Percentiles rank a stretch among this genome's conserved stretches.
These are phyloP conservation scores for Euphorbia peplus DNA, from an alignment of 345 rosid species.

Conservation along the genomic window DNA sequence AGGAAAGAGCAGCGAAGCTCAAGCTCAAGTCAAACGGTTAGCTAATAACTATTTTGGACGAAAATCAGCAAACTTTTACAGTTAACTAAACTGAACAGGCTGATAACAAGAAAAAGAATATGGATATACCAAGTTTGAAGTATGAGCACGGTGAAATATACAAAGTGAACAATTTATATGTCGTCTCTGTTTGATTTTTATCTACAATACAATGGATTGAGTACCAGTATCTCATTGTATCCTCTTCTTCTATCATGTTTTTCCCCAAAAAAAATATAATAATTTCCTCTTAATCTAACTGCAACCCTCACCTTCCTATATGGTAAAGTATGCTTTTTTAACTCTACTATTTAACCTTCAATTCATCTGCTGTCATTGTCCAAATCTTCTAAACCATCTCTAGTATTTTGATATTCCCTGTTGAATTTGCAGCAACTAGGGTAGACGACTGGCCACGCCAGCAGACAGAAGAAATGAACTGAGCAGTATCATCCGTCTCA, in stretches of 20 bases:
- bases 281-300: not conserved
- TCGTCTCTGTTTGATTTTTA: constrained; percentile 13
- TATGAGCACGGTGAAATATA: constrained; percentile 26
- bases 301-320: not conserved
- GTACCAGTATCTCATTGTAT: constrained; percentile 15
- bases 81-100: too few species aligned
- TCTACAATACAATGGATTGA: constrained; percentile 28
- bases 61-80: too few species aligned
- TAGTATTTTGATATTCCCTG: constrained; percentile 81
- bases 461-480: constrained; percentile 83
- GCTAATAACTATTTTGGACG: too few species aligned
- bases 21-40: too few species aligned
- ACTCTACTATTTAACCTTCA: constrained; percentile 16
- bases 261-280: constrained; percentile 32
- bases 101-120: not conserved
- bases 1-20: too few species aligned
- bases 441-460: constrained; percentile 84
- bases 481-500: constrained; percentile 57
- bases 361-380: constrained; percentile 9
- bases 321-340: constrained; percentile 19
- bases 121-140: not conserved
- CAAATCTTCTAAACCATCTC: constrained; percentile 56
- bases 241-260: constrained; percentile 28
- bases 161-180: constrained; percentile 12
- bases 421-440: constrained; percentile 81